Conservation (phyloP, 2,329 filamentous ascomycete species). For the Diplodia intermedia region DNA sequence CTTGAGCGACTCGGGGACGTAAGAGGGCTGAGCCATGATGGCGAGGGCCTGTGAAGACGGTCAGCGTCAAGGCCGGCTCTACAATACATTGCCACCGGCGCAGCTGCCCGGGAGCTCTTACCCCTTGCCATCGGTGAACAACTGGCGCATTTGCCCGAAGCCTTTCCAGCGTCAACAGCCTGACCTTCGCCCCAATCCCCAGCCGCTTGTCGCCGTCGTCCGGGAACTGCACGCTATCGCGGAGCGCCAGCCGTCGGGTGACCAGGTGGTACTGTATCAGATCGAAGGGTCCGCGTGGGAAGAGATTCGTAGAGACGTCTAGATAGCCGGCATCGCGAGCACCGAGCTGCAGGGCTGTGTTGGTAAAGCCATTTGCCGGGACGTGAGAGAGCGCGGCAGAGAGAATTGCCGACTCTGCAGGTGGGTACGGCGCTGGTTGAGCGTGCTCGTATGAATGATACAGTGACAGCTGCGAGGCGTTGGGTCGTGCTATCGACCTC, state of each 20-base stretch:
- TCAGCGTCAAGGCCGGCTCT: conserved; percentile 29
- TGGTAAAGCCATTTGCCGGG: conserved; percentile 81
- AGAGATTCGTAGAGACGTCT: conserved; percentile 82
- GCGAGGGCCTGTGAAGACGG: conserved; percentile 72
- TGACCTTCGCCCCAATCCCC: conserved; percentile 69
- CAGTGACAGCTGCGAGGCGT: conserved; percentile 21
- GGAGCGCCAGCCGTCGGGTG: conserved; percentile 67
- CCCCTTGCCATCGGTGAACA: conserved; percentile 84
- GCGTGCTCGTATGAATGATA: conserved; percentile 49
- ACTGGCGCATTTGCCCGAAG: conserved; percentile 76
- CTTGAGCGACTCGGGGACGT: conserved; percentile 75
- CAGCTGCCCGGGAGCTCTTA: conserved; percentile 50
- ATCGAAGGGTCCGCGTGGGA: conserved; percentile 80
- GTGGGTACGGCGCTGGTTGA: conserved; percentile 66
- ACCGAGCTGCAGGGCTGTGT: conserved; percentile 74
- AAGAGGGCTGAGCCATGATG: conserved; percentile 83
- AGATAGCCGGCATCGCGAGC: conserved; percentile 85
- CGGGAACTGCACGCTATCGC: conserved; percentile 55
- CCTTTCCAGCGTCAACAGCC: conserved; percentile 75
- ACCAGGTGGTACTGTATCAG: conserved; percentile 80
- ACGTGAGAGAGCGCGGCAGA: conserved; percentile 80
- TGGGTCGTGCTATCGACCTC: conserved; percentile 37
- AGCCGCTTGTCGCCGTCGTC: conserved; percentile 46
- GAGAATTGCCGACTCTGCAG: conserved; percentile 77
- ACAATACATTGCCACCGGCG: not conserved